Percentiles rank a stretch among this genome's conserved stretches.
phyloP scores from a whole-genome alignment of 2,329 filamentous ascomycete genomes.

The Colletotrichum sublineola region DNA sequence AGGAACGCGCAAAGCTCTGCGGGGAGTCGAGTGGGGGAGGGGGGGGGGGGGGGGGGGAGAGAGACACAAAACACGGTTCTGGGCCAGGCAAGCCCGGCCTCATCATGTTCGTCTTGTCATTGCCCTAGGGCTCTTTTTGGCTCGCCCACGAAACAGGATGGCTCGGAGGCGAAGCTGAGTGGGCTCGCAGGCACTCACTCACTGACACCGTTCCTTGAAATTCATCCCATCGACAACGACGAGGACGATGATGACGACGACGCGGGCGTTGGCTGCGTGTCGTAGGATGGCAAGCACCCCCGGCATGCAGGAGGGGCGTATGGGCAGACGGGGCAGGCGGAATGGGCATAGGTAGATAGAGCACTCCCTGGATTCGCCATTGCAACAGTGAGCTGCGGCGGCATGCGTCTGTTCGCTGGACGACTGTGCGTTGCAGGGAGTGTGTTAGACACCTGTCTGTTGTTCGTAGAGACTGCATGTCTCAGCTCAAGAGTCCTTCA shows the following conservation, averaged over 20 bases:
- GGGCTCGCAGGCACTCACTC: neutral
- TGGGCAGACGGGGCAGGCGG: too few relatives aligned
- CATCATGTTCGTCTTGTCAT: constrained; percentile 43
- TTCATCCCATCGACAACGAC: constrained; percentile 23
- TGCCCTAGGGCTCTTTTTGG: constrained; percentile 2
- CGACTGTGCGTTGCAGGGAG: constrained; percentile 40
- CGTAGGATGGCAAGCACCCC: constrained; percentile 4
- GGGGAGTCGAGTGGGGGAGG: neutral
- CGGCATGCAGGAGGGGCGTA: neutral
- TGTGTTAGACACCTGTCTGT: constrained; percentile 6
- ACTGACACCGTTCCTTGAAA: constrained; percentile 12
- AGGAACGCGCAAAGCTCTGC: constrained; percentile 27
- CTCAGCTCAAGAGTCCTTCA: constrained; percentile 40
- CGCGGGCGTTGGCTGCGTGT: neutral
- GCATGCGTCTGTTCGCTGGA: constrained; percentile 33
- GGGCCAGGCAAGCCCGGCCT: constrained; percentile 20
- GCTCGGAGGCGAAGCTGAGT: constrained; percentile 31
- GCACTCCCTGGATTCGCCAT: constrained; percentile 15
- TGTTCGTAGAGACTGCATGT: constrained; percentile 36
- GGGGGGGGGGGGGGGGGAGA: too few relatives aligned
- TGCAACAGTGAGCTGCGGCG: neutral
- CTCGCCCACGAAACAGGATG: constrained; percentile 38
- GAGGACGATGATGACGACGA: neutral
- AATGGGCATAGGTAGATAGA: neutral
- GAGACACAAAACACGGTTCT: neutral